These are phyloP conservation scores for Hymenoscyphus infarciens DNA, from an alignment of 2,329 filamentous ascomycete genomes.

Conservation along the genomic window DNA sequence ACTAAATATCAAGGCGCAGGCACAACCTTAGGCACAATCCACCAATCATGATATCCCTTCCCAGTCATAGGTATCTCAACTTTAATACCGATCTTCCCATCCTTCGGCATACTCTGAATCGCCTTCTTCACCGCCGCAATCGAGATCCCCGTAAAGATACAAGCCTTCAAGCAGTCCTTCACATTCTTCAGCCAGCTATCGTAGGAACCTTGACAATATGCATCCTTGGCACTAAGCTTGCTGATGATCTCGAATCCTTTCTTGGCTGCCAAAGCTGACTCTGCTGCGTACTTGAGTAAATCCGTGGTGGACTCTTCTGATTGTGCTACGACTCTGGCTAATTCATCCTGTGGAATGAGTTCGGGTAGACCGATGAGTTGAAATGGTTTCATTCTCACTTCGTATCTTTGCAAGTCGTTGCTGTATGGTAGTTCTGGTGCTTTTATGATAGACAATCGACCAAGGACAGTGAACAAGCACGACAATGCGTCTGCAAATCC, in stretches of 20 bases:
- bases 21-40: conserved; percentile 53
- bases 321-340: conserved; percentile 43
- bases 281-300: conserved; percentile 35
- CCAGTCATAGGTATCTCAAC: conserved; percentile 51
- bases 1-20: neutral
- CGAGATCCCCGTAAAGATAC: conserved; percentile 65
- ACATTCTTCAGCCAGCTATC: conserved; percentile 58
- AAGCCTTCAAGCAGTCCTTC: conserved; percentile 63
- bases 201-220: conserved; percentile 55
- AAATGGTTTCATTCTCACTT: conserved; percentile 70
- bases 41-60: conserved; percentile 60
- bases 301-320: conserved; percentile 36
- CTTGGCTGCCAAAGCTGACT: conserved; percentile 39
- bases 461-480: conserved; percentile 52
- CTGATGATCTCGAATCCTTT: conserved; percentile 55
- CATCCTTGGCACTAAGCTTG: conserved; percentile 48
- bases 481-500: conserved; percentile 48
- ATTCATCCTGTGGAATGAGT: conserved; percentile 52
- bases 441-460: conserved; percentile 38
- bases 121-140: conserved; percentile 58
- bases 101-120: conserved; percentile 38
- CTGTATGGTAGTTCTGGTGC: conserved; percentile 49
- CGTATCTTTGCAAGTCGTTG: conserved; percentile 55
- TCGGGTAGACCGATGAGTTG: conserved; percentile 56
- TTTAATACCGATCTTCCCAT: conserved; percentile 38